Conservation (phyloP, 305 asterid genomes). For the Salvia sclarea region DNA sequence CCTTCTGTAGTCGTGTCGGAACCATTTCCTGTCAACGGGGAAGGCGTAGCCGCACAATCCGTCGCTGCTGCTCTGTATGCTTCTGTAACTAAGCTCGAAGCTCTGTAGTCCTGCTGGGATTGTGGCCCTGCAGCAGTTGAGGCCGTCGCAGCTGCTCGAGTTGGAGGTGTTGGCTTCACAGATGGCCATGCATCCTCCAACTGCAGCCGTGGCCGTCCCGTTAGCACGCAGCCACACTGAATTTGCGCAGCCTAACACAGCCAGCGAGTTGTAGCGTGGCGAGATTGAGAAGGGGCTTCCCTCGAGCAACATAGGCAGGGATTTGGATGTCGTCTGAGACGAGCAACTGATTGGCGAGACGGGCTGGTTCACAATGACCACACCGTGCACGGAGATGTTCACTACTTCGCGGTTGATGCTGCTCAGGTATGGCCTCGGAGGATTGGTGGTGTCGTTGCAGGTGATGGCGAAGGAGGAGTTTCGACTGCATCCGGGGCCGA, state of each 20-base stretch:
- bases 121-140: slow-evolving; percentile 37
- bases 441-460: not conserved
- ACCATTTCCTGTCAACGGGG: slow-evolving; percentile 37
- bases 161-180: slow-evolving; percentile 22
- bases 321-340: not conserved
- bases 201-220: not conserved
- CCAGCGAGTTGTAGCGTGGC: slow-evolving; percentile 28
- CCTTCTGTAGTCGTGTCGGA: not conserved
- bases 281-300: slow-evolving; percentile 40
- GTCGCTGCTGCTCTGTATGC: not conserved
- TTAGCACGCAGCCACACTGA: slow-evolving; percentile 36
- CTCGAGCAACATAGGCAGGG: not conserved
- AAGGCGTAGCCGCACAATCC: slow-evolving; percentile 26
- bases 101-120: not conserved
- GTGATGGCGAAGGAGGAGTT: not conserved
- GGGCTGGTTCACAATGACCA: slow-evolving; percentile 31
- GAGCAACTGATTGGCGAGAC: slow-evolving; percentile 36
- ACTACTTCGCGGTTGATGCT: slow-evolving; percentile 23
- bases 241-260: slow-evolving; percentile 36
- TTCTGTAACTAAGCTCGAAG: not conserved
- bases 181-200: slow-evolving; percentile 40
- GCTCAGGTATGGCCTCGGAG: not conserved
- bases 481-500: not conserved
- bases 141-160: slow-evolving; percentile 36
- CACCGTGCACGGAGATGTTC: slow-evolving; percentile 27